Evolutionary conservation across 2,329 filamentous ascomycete species (phyloP).

Genomic region (Diaporthe caulivora): DNA sequence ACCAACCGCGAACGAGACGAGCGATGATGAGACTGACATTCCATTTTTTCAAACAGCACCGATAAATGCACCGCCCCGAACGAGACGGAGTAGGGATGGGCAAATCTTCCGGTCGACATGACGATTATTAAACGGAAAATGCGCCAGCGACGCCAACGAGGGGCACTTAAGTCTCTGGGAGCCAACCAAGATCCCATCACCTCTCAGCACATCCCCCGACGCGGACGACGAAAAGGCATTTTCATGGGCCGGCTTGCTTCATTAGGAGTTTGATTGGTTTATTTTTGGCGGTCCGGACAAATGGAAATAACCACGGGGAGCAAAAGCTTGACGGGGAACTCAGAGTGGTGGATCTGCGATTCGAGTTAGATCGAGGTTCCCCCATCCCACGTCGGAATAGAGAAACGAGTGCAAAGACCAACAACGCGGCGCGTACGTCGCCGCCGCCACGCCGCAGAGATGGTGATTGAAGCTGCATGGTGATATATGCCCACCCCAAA

Average conservation of each 20-base stretch:
- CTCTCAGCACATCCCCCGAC: constrained; percentile 35
- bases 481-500: neutral
- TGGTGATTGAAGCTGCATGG: neutral
- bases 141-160: constrained; percentile 5
- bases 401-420: constrained; percentile 38
- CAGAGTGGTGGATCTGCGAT: constrained; percentile 29
- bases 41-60: constrained; percentile 24
- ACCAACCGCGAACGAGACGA: neutral
- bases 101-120: constrained; percentile 32
- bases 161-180: constrained; percentile 18
- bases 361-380: constrained; percentile 36
- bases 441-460: neutral
- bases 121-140: constrained; percentile 23
- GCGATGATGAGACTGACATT: neutral
- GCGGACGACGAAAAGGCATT: constrained; percentile 20
- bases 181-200: constrained; percentile 22
- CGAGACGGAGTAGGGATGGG: constrained; percentile 33
- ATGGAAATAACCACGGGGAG: constrained; percentile 35
- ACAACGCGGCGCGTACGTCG: neutral
- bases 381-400: constrained; percentile 38
- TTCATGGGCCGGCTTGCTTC: constrained; percentile 37
- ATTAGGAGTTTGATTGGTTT: constrained; percentile 41
- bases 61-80: constrained; percentile 37
- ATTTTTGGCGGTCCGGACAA: constrained; percentile 38
- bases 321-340: constrained; percentile 31